Evolutionary conservation across 352 stramenopile genomes (phyloP).

Genomic region (Phytopythium ostracodes): DNA sequence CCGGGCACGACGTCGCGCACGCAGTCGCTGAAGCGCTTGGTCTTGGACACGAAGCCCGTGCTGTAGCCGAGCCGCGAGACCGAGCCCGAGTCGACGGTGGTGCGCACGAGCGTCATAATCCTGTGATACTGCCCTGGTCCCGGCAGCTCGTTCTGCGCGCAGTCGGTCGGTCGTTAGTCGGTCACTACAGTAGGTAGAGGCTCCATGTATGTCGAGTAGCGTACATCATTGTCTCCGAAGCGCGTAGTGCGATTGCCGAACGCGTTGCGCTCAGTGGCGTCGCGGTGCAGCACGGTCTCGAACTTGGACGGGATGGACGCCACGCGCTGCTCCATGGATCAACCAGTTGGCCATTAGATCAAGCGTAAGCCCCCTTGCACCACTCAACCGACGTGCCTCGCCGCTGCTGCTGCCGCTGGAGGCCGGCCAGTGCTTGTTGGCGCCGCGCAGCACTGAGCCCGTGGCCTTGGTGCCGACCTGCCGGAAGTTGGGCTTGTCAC

Average conservation of each 20-base stretch:
- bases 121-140: slow-evolving; percentile 73
- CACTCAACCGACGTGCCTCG: slow-evolving; percentile 1
- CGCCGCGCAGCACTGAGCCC: slow-evolving; percentile 27
- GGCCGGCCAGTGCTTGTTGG: background rate
- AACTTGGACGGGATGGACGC: slow-evolving; percentile 80
- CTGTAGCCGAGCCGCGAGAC: slow-evolving; percentile 73
- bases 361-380: background rate
- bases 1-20: slow-evolving; percentile 45
- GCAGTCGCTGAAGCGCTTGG: slow-evolving; percentile 61
- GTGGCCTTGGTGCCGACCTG: slow-evolving; percentile 51
- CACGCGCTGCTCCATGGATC: slow-evolving; percentile 25
- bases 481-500: slow-evolving; percentile 45
- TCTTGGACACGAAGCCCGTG: slow-evolving; percentile 76
- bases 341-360: background rate
- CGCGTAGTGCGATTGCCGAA: slow-evolving; percentile 66
- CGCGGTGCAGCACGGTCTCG: slow-evolving; percentile 65
- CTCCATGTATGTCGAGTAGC: too few species aligned
- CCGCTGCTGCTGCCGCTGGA: slow-evolving; percentile 4
- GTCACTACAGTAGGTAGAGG: too few species aligned
- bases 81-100: slow-evolving; percentile 54
- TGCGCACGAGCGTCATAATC: slow-evolving; percentile 51
- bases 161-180: too few species aligned
- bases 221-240: slow-evolving; percentile 56
- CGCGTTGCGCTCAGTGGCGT: slow-evolving; percentile 50
- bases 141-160: slow-evolving; percentile 74